These are phyloP conservation scores for Sesbania bispinosa DNA, from an alignment of 306 rosid genomes.

Conservation along the genomic window DNA sequence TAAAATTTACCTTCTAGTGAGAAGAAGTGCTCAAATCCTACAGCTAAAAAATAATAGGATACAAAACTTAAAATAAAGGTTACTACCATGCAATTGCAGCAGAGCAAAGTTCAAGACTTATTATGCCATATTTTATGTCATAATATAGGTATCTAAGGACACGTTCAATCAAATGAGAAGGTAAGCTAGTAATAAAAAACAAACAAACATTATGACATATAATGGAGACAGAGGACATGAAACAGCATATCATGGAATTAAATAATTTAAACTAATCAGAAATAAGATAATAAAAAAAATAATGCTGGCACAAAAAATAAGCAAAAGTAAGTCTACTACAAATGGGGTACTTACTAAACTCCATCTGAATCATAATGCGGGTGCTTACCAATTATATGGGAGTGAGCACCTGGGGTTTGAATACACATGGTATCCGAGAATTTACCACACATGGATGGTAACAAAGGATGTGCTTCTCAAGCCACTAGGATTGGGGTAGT, in stretches of 20 bases:
- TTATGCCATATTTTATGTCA: not conserved
- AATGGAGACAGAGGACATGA: not conserved
- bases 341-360: conserved; percentile 8
- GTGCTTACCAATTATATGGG: no score
- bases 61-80: not conserved
- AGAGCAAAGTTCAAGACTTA: not conserved
- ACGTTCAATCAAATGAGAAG: not conserved
- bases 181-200: not conserved
- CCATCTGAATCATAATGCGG: not conserved
- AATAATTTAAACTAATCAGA: not conserved
- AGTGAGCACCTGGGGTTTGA: no score
- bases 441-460: no score
- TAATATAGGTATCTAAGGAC: not conserved
- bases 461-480: no score
- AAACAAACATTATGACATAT: not conserved
- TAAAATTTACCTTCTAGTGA: conserved; percentile 3
- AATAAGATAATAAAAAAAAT: not conserved
- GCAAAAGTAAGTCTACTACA: not conserved
- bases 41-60: conserved; percentile 2
- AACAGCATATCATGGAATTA: not conserved
- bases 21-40: not conserved
- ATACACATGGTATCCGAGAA: no score
- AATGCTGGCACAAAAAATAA: not conserved
- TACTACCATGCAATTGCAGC: not conserved
- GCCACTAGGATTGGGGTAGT: no score